phyloP scores from a whole-genome alignment of 352 stramenopile species.

The Pythium aquatile region DNA sequence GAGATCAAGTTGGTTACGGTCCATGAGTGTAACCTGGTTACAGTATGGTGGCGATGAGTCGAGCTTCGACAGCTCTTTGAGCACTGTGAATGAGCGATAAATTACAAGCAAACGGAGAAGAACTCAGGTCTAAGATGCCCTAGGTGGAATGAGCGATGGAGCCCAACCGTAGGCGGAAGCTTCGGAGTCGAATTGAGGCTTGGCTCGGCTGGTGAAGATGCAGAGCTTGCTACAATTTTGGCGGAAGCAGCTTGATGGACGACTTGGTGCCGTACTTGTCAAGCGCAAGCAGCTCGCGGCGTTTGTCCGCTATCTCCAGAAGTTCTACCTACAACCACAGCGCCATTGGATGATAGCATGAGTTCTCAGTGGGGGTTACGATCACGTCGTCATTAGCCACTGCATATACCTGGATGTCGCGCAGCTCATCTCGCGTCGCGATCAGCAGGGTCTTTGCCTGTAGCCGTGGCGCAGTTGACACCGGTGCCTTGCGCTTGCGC shows the following conservation, averaged over 20 bases:
- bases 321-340: conserved; percentile 31
- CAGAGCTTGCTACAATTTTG: conserved; percentile 13
- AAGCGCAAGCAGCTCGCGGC: conserved; percentile 31
- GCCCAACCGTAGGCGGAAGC: too few species aligned
- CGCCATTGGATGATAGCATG: not conserved
- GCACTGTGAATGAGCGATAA: not conserved
- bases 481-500: conserved; percentile 34
- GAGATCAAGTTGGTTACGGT: not conserved
- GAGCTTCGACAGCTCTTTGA: not conserved
- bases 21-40: not conserved
- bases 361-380: not conserved
- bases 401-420: conserved; percentile 37
- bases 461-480: conserved; percentile 36
- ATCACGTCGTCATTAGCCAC: not conserved
- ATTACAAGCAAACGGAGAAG: not conserved
- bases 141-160: too few species aligned
- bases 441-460: conserved; percentile 39
- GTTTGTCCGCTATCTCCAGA: conserved; percentile 34
- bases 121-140: too few species aligned
- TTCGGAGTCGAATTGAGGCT: too few species aligned
- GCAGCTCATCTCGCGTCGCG: conserved; percentile 47
- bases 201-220: too few species aligned
- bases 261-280: conserved; percentile 28
- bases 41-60: not conserved
- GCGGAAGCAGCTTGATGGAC: conserved; percentile 34